Evolutionary conservation across 257 asterid species (phyloP).

Genomic region (Echium plantagineum): DNA sequence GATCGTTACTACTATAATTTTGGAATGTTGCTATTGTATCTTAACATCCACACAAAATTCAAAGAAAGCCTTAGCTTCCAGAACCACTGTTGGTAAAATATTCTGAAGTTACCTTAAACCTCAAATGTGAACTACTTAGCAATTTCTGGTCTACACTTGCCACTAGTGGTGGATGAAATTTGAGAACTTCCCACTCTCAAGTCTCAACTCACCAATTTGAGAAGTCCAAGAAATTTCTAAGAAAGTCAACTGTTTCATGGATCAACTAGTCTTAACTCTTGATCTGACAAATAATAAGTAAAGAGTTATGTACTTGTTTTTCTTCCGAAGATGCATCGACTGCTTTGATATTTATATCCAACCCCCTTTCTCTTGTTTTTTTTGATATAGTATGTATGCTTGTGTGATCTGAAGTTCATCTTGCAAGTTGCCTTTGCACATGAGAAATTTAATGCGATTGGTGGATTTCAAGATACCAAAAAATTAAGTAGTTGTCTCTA

Average conservation of each 20-base stretch:
- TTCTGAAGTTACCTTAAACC: too few relatives aligned
- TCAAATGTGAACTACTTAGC: background rate
- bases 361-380: too few relatives aligned
- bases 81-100: too few relatives aligned
- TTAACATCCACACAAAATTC: background rate
- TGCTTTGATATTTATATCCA: background rate
- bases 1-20: background rate
- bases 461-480: background rate
- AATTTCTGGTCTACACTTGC: constrained; percentile 2
- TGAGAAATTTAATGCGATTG: too few relatives aligned
- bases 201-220: constrained; percentile 11
- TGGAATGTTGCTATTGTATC: background rate
- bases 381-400: too few relatives aligned
- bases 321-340: background rate
- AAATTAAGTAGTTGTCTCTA: too few relatives aligned
- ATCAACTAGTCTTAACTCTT: too few relatives aligned
- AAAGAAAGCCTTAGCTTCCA: background rate
- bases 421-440: too few relatives aligned
- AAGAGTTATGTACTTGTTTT: background rate
- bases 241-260: background rate
- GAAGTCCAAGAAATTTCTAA: background rate
- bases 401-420: too few relatives aligned
- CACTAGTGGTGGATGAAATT: constrained; percentile 6
- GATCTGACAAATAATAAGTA: too few relatives aligned
- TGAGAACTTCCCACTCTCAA: constrained; percentile 14